Evolutionary conservation across 345 rosid species (phyloP).

Genomic region (Citrus glauca): DNA sequence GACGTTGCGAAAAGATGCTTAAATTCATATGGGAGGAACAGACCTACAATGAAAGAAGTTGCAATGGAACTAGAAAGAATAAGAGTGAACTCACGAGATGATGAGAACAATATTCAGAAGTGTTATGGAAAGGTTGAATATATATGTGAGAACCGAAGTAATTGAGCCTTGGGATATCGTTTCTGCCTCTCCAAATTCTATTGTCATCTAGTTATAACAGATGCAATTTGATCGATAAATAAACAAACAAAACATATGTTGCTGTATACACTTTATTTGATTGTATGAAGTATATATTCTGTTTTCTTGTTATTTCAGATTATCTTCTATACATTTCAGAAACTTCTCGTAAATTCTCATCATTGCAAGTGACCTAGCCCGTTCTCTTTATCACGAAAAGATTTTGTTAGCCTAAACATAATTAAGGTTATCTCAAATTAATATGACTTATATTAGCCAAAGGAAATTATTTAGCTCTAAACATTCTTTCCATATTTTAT

Average conservation of each 20-base stretch:
- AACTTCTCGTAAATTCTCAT: too few species aligned
- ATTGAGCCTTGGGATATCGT: background rate
- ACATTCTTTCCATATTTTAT: too few species aligned
- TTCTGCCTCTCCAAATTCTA: background rate
- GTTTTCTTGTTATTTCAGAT: too few species aligned
- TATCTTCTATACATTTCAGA: too few species aligned
- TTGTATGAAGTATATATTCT: too few species aligned
- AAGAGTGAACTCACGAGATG: background rate
- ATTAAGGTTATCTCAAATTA: too few species aligned
- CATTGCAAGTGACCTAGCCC: too few species aligned
- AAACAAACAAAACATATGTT: background rate
- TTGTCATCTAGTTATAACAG: background rate
- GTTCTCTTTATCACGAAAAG: too few species aligned
- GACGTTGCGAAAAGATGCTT: background rate
- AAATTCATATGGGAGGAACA: background rate
- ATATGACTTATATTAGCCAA: too few species aligned
- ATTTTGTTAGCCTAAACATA: too few species aligned
- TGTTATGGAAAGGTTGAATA: background rate
- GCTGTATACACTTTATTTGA: background rate
- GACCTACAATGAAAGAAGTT: slow-evolving; percentile 9
- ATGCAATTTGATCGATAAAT: too few species aligned
- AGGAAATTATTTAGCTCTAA: too few species aligned
- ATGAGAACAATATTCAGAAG: background rate
- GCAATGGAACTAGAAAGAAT: background rate
- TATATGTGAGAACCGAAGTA: background rate